Percentiles rank a stretch among this genome's conserved stretches.
These are phyloP conservation scores for Kluyveromyces wickerhamii DNA, from an alignment of 805 yeast species.

Conservation along the genomic window DNA sequence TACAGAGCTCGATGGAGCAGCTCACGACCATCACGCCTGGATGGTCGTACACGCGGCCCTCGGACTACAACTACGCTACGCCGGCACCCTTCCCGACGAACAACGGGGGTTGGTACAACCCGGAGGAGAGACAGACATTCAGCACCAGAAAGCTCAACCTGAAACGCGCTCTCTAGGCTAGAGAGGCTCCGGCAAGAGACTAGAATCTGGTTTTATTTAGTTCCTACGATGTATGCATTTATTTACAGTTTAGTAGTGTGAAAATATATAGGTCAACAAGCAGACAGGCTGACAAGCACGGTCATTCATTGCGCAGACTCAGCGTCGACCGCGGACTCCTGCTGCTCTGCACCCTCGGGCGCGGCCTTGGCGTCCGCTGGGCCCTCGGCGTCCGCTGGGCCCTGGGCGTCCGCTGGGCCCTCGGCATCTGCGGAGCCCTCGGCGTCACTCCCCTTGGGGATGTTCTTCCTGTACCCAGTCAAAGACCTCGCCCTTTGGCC, in stretches of 20 bases:
- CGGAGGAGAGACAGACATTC: conserved; percentile 38
- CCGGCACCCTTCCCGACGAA: conserved; percentile 60
- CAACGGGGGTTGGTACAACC: conserved; percentile 48
- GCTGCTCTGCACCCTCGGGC: conserved; percentile 11
- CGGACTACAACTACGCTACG: conserved; percentile 57
- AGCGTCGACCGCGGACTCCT: no score
- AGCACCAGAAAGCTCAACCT: conserved; percentile 15
- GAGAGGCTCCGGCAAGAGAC: conserved; percentile 1
- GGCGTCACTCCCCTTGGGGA: conserved; percentile 18
- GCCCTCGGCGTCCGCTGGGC: no score
- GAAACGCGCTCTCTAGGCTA: conserved; percentile 3
- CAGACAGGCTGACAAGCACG: conserved; percentile 1
- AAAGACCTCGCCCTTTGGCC: conserved; percentile 31
- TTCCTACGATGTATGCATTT: no score
- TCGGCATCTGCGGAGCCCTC: no score
- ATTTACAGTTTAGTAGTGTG: no score
- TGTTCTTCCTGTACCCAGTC: conserved; percentile 29
- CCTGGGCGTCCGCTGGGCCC: no score
- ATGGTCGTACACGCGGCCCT: conserved; percentile 61
- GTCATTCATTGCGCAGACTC: conserved; percentile 2
- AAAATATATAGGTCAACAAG: not conserved
- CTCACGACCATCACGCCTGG: conserved; percentile 74
- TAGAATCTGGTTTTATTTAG: no score
- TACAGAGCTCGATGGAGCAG: conserved; percentile 24
- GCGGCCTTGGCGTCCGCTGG: conserved; percentile 4